A percentile compares a stretch with the other conserved stretches of the same genome.
These are phyloP conservation scores for Nigrospora sphaerica DNA, from an alignment of 2,329 filamentous ascomycete species.

Conservation along the genomic window DNA sequence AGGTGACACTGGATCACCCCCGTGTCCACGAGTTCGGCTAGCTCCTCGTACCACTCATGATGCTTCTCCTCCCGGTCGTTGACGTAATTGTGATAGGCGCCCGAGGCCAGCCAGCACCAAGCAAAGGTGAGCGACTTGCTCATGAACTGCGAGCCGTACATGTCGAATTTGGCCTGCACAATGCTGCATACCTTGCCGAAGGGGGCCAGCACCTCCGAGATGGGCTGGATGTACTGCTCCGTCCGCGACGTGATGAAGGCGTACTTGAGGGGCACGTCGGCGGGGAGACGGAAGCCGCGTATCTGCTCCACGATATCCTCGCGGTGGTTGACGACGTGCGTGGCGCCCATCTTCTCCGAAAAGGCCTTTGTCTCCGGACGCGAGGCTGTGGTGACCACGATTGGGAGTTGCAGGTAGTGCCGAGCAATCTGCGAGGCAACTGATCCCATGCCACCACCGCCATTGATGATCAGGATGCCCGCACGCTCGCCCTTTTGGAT, in stretches of 20 bases:
- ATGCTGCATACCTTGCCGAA: slow-evolving; percentile 38
- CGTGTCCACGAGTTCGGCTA: slow-evolving; percentile 24
- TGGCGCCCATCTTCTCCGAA: slow-evolving; percentile 31
- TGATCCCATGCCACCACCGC: slow-evolving; percentile 34
- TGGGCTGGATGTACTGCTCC: slow-evolving; percentile 29
- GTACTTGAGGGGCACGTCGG: slow-evolving; percentile 29
- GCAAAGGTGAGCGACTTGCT: slow-evolving; percentile 33
- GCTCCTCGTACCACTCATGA: slow-evolving; percentile 27
- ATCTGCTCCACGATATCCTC: slow-evolving; percentile 30
- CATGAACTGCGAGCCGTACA: slow-evolving; percentile 39
- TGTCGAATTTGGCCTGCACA: slow-evolving; percentile 32
- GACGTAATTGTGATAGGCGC: slow-evolving; percentile 25
- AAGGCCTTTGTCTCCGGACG: slow-evolving; percentile 30
- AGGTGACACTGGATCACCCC: slow-evolving; percentile 29
- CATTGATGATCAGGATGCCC: slow-evolving; percentile 36
- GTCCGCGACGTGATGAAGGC: slow-evolving; percentile 33
- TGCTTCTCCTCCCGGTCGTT: slow-evolving; percentile 28
- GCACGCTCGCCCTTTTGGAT: slow-evolving; percentile 22
- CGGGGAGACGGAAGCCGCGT: slow-evolving; percentile 21
- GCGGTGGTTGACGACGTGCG: slow-evolving; percentile 34
- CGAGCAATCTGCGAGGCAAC: slow-evolving; percentile 36
- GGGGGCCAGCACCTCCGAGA: slow-evolving; percentile 29
- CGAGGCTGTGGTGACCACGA: slow-evolving; percentile 35
- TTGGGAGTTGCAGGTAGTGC: slow-evolving; percentile 26
- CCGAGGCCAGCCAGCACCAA: slow-evolving; percentile 33